These are phyloP conservation scores for Cystofilobasidium ferigula DNA, from an alignment of 768 basidiomycete species.

Conservation along the genomic window DNA sequence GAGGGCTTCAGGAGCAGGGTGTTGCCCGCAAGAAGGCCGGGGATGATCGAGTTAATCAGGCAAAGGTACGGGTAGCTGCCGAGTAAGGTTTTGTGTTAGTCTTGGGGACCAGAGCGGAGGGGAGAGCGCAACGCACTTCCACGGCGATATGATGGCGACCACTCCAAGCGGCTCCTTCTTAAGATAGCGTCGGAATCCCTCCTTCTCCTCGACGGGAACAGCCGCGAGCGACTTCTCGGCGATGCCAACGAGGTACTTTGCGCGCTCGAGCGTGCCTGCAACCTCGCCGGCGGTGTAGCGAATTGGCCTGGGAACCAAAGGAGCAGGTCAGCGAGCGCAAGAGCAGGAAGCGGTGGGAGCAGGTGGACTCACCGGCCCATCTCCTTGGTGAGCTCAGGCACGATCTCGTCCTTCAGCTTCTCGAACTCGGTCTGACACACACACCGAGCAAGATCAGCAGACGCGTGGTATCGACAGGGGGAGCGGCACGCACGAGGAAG, in stretches of 20 bases:
- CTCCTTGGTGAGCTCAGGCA: slow-evolving; percentile 66
- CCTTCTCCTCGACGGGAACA: slow-evolving; percentile 59
- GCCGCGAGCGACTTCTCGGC: slow-evolving; percentile 65
- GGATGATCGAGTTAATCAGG: slow-evolving; percentile 81
- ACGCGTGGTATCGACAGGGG: too few relatives aligned
- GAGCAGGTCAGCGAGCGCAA: background rate
- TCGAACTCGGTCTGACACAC: slow-evolving; percentile 47
- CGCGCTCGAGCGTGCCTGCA: slow-evolving; percentile 66
- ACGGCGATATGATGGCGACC: slow-evolving; percentile 75
- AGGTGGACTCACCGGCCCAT: slow-evolving; percentile 67
- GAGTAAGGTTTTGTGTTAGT: background rate
- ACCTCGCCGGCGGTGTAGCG: slow-evolving; percentile 69
- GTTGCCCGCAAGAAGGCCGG: slow-evolving; percentile 80
- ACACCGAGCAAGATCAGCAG: slow-evolving; percentile 35
- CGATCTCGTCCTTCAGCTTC: slow-evolving; percentile 51
- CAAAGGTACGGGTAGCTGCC: slow-evolving; percentile 76
- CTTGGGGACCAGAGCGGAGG: background rate
- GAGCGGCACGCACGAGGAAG: slow-evolving; percentile 57
- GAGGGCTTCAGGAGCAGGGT: slow-evolving; percentile 86
- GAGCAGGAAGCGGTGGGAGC: background rate
- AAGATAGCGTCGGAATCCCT: slow-evolving; percentile 75
- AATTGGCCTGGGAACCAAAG: slow-evolving; percentile 52
- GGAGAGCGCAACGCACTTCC: slow-evolving; percentile 53
- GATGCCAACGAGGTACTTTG: slow-evolving; percentile 72
- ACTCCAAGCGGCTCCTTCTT: slow-evolving; percentile 75